Base-by-base conservation (phyloP, 73 alveolate species). In the Tetrahymena elliotti region DNA sequence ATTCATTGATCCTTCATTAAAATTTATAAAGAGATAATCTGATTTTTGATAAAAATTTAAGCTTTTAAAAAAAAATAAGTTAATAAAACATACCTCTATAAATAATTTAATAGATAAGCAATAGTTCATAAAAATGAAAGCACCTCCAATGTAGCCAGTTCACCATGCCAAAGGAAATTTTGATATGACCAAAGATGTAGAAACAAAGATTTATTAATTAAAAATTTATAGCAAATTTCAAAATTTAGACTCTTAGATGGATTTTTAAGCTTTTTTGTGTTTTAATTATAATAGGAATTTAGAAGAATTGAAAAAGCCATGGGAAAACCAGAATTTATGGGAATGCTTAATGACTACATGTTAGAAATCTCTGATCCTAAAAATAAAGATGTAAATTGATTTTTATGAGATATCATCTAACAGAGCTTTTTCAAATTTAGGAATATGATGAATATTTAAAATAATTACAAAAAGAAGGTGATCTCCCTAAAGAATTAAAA, bases 341-440 rank as follows among this genome's bases (percentile, higher is more conserved):
- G 97, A 16, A 93, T 99, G 96, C 96, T 99, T 98, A 98, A 97
- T 88, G 99, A 98, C 68, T 99, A 99, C 93, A 96, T 99, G 93
- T 96, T 98, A 18, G 99, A 99, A 96, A 98, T 99, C 38, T 99
- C 99, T 31, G 99, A 99, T 95, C 99, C 99, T 24, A 98, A 99
- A 40, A 97, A 98, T 95, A 96, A 97, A 83, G 98, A 96, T 68
- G 88, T 68, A 68, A 68, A 24, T 6, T 22, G n/a, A 18, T n/a
- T 16, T 24, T 68, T 27, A 68, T 27, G 36, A 31, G n/a, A 12
- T 24, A 68, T 24, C 88, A 18, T 6, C 12, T 68, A 27, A 27
- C 16, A 3, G 18, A 68, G n/a, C 11, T 22, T 9, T 52, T 68
- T 53, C 4, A 5, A 22, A 22, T 18, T 68, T 68, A 68, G 84